Conservation (phyloP, 2,329 filamentous ascomycete species). For the Ophiocordyceps robertsii region DNA sequence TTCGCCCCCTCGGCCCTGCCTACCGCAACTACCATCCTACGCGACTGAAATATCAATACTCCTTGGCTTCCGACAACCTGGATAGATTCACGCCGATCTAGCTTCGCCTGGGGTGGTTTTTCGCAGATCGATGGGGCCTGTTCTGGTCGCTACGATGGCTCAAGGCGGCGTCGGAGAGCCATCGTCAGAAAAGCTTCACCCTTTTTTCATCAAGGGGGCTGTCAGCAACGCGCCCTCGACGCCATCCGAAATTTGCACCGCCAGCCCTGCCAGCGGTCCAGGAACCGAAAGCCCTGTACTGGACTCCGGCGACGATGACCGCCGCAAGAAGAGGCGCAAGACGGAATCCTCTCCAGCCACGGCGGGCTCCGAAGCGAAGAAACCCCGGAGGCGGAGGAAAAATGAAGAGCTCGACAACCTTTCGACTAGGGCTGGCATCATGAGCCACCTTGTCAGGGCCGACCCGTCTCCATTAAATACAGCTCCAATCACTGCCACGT, state of each 20-base stretch:
- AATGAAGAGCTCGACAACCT: conserved; percentile 5
- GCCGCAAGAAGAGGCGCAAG: conserved; percentile 29
- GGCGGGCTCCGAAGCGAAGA: conserved; percentile 12
- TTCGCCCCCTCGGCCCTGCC: too few relatives aligned
- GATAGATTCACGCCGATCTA: background rate
- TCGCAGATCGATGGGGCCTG: conserved; percentile 24
- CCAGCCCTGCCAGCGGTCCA: background rate
- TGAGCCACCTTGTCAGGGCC: conserved; percentile 4
- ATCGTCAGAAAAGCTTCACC: conserved; percentile 34
- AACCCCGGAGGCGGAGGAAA: conserved; percentile 11
- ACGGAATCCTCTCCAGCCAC: conserved; percentile 14
- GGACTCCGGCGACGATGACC: conserved; percentile 15
- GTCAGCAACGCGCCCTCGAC: conserved; percentile 2
- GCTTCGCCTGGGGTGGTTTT: background rate
- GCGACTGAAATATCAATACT: too few relatives aligned
- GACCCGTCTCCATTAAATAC: background rate
- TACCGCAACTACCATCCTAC: too few relatives aligned
- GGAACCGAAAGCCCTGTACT: conserved; percentile 1
- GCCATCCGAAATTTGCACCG: conserved; percentile 1
- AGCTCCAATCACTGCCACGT: background rate
- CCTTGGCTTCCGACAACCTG: background rate
- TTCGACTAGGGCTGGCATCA: conserved; percentile 4
- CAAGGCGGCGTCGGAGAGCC: conserved; percentile 21
- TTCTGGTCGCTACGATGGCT: conserved; percentile 30
- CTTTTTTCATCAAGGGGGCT: conserved; percentile 32